These are phyloP conservation scores for Colletotrichum noveboracense DNA, from an alignment of 2,329 filamentous ascomycete species.

Conservation along the genomic window DNA sequence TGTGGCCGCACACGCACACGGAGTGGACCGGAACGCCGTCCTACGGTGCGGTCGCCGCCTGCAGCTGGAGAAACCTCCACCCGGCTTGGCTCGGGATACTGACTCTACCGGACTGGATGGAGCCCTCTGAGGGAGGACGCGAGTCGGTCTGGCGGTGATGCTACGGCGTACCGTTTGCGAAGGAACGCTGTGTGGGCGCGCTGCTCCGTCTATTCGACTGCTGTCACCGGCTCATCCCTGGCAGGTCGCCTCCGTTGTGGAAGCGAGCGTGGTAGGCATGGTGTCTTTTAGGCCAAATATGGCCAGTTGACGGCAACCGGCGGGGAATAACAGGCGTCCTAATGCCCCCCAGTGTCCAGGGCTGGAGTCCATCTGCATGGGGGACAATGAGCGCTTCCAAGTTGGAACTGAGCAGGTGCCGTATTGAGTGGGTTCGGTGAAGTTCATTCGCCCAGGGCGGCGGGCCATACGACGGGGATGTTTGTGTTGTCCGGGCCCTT, in stretches of 20 bases:
- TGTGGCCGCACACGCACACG: slow-evolving; percentile 14
- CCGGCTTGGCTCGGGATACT: slow-evolving; percentile 6
- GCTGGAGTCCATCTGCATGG: not conserved
- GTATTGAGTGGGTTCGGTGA: not conserved
- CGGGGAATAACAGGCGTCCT: slow-evolving; percentile 1
- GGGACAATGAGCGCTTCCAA: not conserved
- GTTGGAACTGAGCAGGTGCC: not conserved
- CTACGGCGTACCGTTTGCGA: not conserved
- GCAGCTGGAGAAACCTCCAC: not conserved
- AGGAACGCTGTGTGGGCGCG: not conserved
- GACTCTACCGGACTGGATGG: not conserved
- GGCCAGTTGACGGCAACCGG: not conserved
- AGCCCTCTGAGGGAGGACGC: not conserved
- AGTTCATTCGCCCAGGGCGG: slow-evolving; percentile 8
- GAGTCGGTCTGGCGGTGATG: not conserved
- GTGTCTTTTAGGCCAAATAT: not conserved
- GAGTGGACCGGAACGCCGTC: not conserved
- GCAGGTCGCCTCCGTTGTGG: slow-evolving; percentile 6
- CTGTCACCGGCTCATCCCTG: not conserved
- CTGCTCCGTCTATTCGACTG: not conserved
- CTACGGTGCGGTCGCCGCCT: not conserved
- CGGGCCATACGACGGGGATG: slow-evolving; percentile 1
- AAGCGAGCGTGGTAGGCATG: not conserved
- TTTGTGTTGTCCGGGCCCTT: not conserved
- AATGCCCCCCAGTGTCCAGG: not conserved